Conservation (phyloP, 164 flowering plant species). For the Nelumbo lutea region DNA sequence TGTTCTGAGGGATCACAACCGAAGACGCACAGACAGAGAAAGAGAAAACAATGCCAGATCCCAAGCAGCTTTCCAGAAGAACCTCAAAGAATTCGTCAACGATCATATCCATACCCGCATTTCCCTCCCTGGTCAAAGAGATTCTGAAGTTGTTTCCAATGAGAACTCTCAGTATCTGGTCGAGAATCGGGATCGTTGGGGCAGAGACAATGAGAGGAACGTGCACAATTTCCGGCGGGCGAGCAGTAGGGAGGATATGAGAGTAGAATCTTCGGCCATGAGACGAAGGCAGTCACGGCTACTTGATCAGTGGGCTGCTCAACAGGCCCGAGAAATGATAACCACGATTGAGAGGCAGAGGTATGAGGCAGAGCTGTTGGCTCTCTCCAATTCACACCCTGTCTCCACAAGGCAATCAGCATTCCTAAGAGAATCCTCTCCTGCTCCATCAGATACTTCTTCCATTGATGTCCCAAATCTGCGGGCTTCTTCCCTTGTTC, state of each 20-base stretch:
- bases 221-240: not conserved
- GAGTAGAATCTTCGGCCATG: not conserved
- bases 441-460: constrained; percentile 17
- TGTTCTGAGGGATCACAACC: constrained; percentile 40
- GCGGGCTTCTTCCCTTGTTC: constrained; percentile 69
- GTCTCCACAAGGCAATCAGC: constrained; percentile 21
- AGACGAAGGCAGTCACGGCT: constrained; percentile 21
- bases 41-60: constrained; percentile 18
- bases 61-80: constrained; percentile 30
- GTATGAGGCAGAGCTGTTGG: constrained; percentile 26
- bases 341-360: constrained; percentile 32
- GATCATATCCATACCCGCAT: constrained; percentile 30
- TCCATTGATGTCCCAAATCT: constrained; percentile 23
- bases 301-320: constrained; percentile 49
- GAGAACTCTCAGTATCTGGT: constrained; percentile 11
- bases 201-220: not conserved
- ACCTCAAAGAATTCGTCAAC: constrained; percentile 43
- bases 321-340: constrained; percentile 41
- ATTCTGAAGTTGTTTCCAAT: constrained; percentile 4
- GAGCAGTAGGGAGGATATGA: not conserved
- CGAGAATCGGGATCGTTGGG: constrained; percentile 11
- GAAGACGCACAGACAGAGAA: constrained; percentile 23
- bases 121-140: constrained; percentile 6
- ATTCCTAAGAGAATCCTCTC: constrained; percentile 21
- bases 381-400: constrained; percentile 18